Conservation (phyloP, 441 rosid species). For the Rhodomyrtus psidioides region DNA sequence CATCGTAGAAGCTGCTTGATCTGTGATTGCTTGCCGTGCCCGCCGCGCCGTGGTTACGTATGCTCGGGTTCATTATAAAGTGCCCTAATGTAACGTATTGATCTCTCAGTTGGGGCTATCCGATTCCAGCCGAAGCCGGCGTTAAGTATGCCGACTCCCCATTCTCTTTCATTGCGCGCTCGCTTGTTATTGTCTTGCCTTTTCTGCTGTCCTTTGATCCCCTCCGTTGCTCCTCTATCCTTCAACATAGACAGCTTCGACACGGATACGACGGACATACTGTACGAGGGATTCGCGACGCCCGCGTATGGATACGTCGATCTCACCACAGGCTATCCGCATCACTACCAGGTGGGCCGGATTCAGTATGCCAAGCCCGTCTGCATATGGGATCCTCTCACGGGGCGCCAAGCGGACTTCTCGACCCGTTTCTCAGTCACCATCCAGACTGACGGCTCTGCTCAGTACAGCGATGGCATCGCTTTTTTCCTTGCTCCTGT, state of each 20-base stretch:
- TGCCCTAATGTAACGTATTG: neutral
- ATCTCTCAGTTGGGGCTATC: neutral
- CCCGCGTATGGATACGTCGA: neutral
- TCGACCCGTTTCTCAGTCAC: neutral
- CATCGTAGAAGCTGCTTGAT: too few relatives aligned
- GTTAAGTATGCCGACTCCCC: neutral
- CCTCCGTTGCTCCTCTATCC: neutral
- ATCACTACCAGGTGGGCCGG: neutral
- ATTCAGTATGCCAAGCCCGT: neutral
- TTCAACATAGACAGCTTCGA: neutral
- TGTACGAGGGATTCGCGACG: neutral
- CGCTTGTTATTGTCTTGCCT: neutral
- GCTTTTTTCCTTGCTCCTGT: neutral
- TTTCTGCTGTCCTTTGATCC: neutral
- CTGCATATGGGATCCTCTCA: neutral
- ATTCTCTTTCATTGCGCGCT: neutral
- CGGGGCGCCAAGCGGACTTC: neutral
- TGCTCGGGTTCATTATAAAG: neutral
- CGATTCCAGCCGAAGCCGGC: neutral
- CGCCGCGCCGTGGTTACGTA: too few relatives aligned
- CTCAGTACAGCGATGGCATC: neutral
- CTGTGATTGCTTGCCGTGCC: too few relatives aligned
- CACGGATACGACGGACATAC: neutral
- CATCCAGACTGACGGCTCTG: neutral
- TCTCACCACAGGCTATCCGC: rapidly evolving